These are phyloP conservation scores for Harringtonia aguacate DNA, from an alignment of 2,329 filamentous ascomycete species.

Conservation along the genomic window DNA sequence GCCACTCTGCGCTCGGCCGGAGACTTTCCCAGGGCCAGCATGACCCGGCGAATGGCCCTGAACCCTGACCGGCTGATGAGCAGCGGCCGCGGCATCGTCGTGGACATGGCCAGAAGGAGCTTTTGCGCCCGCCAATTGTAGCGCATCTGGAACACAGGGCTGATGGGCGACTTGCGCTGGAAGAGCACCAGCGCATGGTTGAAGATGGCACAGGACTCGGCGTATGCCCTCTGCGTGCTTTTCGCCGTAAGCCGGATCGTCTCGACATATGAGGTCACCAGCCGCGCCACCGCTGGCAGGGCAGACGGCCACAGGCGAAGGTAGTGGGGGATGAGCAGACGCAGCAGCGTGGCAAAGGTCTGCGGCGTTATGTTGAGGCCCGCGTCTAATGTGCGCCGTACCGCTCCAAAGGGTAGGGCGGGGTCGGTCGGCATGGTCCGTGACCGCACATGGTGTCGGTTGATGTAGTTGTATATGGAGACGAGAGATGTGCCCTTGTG, in stretches of 20 bases:
- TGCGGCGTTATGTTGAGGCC: slow-evolving; percentile 14
- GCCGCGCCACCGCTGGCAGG: slow-evolving; percentile 17
- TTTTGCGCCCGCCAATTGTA: slow-evolving; percentile 50
- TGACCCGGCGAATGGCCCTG: slow-evolving; percentile 39
- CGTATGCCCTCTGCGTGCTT: slow-evolving; percentile 13
- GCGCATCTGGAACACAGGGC: slow-evolving; percentile 23
- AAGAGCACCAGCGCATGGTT: slow-evolving; percentile 29
- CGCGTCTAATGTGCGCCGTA: slow-evolving; percentile 12
- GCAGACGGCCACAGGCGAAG: slow-evolving; percentile 19
- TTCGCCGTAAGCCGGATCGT: slow-evolving; percentile 7
- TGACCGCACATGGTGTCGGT: slow-evolving; percentile 9
- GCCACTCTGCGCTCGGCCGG: slow-evolving; percentile 36
- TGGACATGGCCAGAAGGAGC: slow-evolving; percentile 40
- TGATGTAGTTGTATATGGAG: slow-evolving; percentile 22
- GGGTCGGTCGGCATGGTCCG: neutral
- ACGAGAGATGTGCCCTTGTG: slow-evolving; percentile 18
- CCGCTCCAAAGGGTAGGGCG: slow-evolving; percentile 7
- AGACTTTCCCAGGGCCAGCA: slow-evolving; percentile 43
- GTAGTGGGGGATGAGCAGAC: slow-evolving; percentile 18
- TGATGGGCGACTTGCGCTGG: slow-evolving; percentile 20
- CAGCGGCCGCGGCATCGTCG: slow-evolving; percentile 25
- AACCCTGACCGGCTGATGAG: slow-evolving; percentile 41
- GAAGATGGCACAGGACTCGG: slow-evolving; percentile 24
- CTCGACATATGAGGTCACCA: slow-evolving; percentile 17
- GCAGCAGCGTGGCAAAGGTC: slow-evolving; percentile 14